These are phyloP conservation scores for Trifolium fragiferum DNA, from an alignment of 306 rosid genomes.

Conservation along the genomic window DNA sequence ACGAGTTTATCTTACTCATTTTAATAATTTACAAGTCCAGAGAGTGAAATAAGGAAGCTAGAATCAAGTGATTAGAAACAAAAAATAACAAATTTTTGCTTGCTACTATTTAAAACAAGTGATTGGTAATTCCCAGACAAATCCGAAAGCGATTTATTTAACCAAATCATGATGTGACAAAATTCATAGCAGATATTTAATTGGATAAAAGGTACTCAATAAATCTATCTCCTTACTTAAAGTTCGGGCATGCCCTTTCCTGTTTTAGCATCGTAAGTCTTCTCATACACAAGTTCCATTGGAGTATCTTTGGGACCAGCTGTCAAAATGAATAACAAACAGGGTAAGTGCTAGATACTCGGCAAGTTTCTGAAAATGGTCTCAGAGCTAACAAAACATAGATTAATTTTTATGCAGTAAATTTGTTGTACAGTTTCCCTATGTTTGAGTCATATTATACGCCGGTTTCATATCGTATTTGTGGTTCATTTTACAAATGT, in stretches of 20 bases:
- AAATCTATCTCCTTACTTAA: constrained; percentile 52
- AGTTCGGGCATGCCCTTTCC: constrained; percentile 94
- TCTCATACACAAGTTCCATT: constrained; percentile 71
- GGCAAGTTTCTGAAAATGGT: too few species aligned
- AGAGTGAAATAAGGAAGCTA: background rate
- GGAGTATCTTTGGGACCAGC: constrained; percentile 93
- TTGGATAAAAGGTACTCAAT: constrained; percentile 7
- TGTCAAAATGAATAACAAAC: constrained; percentile 48
- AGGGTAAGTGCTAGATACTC: background rate
- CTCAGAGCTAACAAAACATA: too few species aligned
- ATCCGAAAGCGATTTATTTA: constrained; percentile 1
- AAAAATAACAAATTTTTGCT: background rate
- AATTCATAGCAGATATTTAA: constrained; percentile 22
- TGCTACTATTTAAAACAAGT: background rate
- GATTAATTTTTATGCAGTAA: too few species aligned
- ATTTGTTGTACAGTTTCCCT: background rate
- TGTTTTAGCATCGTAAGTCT: constrained; percentile 77
- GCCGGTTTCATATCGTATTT: background rate
- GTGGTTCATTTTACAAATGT: background rate
- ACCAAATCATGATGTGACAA: constrained; percentile 16
- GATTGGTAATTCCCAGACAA: background rate
- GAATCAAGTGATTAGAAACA: background rate
- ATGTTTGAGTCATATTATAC: background rate
- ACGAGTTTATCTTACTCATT: background rate
- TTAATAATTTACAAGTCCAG: background rate